Base-by-base conservation (phyloP, 495 filamentous ascomycete genomes). In the Trichoderma parareesei region DNA sequence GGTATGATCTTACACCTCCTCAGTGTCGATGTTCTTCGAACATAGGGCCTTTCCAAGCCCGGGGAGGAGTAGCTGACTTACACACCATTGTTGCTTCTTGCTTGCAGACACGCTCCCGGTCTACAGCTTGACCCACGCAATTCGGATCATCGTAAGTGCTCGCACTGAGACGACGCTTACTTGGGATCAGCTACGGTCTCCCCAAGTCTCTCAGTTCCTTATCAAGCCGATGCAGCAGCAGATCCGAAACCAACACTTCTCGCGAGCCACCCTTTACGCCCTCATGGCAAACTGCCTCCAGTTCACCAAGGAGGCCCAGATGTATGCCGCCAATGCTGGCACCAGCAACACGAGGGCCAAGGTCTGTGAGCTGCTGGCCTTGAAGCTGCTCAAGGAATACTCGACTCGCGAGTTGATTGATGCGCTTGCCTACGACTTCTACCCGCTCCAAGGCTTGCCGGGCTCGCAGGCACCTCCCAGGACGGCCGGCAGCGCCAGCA, bases 131-230 rank as follows among this genome's bases (percentile, higher is more conserved):
- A 94, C 91, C 46, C 93, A 96, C 77, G 84, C 88, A 13, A 93
- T 96, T 61, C 90, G 93, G 64, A 84, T 90, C 20, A 78, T 96
- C 49, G 87, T 98, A 57, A 81, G 89, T 61, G 80, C 89, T 27
- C 84, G 88, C 73, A 93, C 90, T 75, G 93, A 98, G 74, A 96
- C 93, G 4, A 93, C 90, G 0, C 75, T 98, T 62, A 87, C 90
- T n/a, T 98, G 92, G 92, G 93, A 97, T 66, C 93, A 98, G 74
- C 79, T 98, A 66, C 85, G 93, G 61, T 95, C 93, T 10, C 93
- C 93, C 7, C 93, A 98, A 72, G 88, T 98, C 42, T 96, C 91
- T 16, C 92, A 95, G 74, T 98, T 98, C 72, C 81, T 98, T 33
- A 82, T 97, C 69, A 98, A 96, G 78, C 93, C 93, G 3, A 84